Evolutionary conservation across 1,284 basidiomycete species (phyloP).

Genomic region (Cutaneotrichosporon sp.): DNA sequence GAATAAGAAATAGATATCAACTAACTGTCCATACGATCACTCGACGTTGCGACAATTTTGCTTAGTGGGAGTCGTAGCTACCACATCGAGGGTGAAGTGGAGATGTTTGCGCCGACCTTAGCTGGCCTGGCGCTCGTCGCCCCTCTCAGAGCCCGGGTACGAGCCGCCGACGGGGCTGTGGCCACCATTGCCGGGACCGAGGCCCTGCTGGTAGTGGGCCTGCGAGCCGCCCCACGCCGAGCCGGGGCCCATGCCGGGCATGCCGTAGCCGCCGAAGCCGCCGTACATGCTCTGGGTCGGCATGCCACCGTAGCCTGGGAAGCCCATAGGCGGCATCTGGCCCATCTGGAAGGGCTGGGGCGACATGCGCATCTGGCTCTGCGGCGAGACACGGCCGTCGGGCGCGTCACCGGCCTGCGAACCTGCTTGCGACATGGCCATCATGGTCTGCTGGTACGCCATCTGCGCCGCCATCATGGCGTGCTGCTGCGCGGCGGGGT

Average conservation of each 20-base stretch:
- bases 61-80: background rate
- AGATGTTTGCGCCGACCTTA: background rate
- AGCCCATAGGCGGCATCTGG: slow-evolving; percentile 9
- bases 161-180: background rate
- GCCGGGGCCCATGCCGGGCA: slow-evolving; percentile 11
- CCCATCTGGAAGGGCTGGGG: slow-evolving; percentile 11
- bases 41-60: background rate
- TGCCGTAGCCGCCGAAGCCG: slow-evolving; percentile 14
- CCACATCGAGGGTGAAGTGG: background rate
- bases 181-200: background rate
- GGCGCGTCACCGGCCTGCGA: slow-evolving; percentile 64
- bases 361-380: slow-evolving; percentile 19
- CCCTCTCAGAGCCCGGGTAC: slow-evolving; percentile 15
- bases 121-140: slow-evolving; percentile 19
- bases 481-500: slow-evolving; percentile 66
- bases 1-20: background rate
- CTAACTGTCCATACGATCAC: background rate
- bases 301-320: slow-evolving; percentile 9
- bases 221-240: slow-evolving; percentile 9
- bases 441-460: slow-evolving; percentile 79
- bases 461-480: slow-evolving; percentile 84
- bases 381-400: slow-evolving; percentile 23
- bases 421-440: slow-evolving; percentile 76
- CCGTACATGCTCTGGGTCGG: slow-evolving; percentile 26
- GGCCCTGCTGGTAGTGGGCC: slow-evolving; percentile 3